These are phyloP conservation scores for Gardenia jasminoides DNA, from an alignment of 257 asterid genomes.

Conservation along the genomic window DNA sequence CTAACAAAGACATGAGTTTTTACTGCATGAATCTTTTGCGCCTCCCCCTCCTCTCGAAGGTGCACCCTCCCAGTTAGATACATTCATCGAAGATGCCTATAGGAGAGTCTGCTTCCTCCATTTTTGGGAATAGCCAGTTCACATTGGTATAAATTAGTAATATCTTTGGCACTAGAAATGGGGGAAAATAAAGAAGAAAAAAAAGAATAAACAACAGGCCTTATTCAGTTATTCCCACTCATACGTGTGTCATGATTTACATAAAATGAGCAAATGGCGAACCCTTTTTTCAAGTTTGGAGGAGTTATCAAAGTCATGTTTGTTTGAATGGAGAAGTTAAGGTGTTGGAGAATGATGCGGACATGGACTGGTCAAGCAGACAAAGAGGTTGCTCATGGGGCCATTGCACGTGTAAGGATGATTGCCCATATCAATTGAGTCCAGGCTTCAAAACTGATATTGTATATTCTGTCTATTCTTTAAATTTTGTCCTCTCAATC, in stretches of 20 bases:
- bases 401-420: constrained; percentile 71
- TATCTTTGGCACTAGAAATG: not conserved
- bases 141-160: too few species aligned
- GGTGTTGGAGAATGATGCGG: constrained; percentile 65
- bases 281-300: not conserved
- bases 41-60: too few species aligned
- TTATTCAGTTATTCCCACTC: too few species aligned
- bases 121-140: too few species aligned
- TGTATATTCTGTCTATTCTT: not conserved
- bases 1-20: too few species aligned
- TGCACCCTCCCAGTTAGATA: too few species aligned
- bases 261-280: not conserved
- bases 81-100: too few species aligned
- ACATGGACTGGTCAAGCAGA: constrained; percentile 69
- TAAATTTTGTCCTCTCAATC: constrained; percentile 2
- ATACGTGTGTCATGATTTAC: not conserved
- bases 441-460: not conserved
- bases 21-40: too few species aligned
- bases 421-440: constrained; percentile 20
- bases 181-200: not conserved
- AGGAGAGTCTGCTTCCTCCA: too few species aligned
- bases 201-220: too few species aligned
- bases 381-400: constrained; percentile 65
- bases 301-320: not conserved
- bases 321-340: constrained; percentile 9